Evolutionary conservation across 2,329 filamentous ascomycete genomes (phyloP).

Genomic region (Pseudopyricularia cyperi): DNA sequence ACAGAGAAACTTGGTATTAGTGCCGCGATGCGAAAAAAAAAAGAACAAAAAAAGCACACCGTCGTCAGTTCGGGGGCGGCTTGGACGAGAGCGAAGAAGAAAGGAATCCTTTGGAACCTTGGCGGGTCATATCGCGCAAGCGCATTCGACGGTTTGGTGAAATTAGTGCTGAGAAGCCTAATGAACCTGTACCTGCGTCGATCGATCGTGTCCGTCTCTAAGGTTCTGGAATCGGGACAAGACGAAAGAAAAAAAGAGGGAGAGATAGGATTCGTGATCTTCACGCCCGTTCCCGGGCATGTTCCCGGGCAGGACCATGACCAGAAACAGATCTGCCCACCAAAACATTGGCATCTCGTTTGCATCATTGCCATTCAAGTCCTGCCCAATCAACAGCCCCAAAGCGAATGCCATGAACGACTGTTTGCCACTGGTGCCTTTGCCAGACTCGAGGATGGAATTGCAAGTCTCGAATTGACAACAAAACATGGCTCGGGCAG

Average conservation of each 20-base stretch:
- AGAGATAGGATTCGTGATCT: background rate
- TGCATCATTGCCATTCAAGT: background rate
- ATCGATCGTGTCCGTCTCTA: background rate
- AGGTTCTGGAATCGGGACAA: background rate
- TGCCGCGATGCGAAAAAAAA: no score
- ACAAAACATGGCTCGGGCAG: background rate
- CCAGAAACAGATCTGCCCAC: background rate
- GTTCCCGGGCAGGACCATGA: background rate
- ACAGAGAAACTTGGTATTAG: no score
- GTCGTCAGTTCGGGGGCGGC: background rate
- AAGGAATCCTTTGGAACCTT: no score
- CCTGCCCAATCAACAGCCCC: background rate
- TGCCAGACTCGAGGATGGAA: no score
- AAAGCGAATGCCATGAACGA: background rate
- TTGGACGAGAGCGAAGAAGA: background rate
- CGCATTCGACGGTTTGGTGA: no score
- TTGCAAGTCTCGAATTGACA: background rate
- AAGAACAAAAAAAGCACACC: background rate
- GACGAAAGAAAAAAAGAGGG: background rate
- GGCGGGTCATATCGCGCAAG: no score
- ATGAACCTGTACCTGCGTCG: background rate
- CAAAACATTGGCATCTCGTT: background rate
- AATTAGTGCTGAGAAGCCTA: no score
- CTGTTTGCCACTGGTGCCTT: background rate
- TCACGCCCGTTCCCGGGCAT: background rate